phyloP scores from a whole-genome alignment of 2,329 filamentous ascomycete genomes.

The Fusarium hostae region DNA sequence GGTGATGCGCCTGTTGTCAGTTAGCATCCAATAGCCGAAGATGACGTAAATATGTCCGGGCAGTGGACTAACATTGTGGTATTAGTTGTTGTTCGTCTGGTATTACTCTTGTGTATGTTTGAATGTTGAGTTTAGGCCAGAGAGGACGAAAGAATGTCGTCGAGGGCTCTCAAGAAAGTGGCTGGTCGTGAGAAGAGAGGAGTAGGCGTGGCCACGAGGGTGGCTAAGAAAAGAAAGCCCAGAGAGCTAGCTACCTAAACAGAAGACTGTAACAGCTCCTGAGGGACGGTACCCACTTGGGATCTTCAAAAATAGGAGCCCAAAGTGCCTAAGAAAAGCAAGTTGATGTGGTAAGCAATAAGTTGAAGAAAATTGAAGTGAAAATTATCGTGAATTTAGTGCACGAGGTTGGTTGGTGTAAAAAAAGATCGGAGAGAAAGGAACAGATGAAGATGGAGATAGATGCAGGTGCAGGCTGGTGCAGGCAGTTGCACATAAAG shows the following conservation, averaged over 20 bases:
- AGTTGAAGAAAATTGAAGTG: background rate
- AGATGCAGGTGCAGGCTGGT: conserved; percentile 20
- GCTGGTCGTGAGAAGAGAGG: conserved; percentile 30
- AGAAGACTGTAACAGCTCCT: conserved; percentile 6
- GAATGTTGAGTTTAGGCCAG: background rate
- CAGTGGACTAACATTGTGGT: conserved; percentile 37
- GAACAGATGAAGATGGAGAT: conserved; percentile 30
- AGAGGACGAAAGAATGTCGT: conserved; percentile 9
- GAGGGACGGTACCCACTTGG: conserved; percentile 10
- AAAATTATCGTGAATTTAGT: conserved; percentile 4
- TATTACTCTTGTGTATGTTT: background rate
- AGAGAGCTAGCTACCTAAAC: conserved; percentile 1
- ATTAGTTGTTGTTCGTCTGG: background rate
- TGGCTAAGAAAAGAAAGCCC: conserved; percentile 16
- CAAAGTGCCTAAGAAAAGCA: background rate
- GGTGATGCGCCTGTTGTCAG: conserved; percentile 78
- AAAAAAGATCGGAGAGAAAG: conserved; percentile 19
- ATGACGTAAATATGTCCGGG: conserved; percentile 19
- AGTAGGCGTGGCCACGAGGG: conserved; percentile 1
- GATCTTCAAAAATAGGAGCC: background rate
- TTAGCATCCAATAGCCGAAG: conserved; percentile 22
- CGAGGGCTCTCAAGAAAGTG: conserved; percentile 19
- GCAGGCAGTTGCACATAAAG: conserved; percentile 15
- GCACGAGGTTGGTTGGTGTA: conserved; percentile 22
- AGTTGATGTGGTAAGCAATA: background rate